Percentiles rank a stretch among this genome's conserved stretches.
These are phyloP conservation scores for Pseudogymnoascus sp. DNA, from an alignment of 2,329 filamentous ascomycete species.

Conservation along the genomic window DNA sequence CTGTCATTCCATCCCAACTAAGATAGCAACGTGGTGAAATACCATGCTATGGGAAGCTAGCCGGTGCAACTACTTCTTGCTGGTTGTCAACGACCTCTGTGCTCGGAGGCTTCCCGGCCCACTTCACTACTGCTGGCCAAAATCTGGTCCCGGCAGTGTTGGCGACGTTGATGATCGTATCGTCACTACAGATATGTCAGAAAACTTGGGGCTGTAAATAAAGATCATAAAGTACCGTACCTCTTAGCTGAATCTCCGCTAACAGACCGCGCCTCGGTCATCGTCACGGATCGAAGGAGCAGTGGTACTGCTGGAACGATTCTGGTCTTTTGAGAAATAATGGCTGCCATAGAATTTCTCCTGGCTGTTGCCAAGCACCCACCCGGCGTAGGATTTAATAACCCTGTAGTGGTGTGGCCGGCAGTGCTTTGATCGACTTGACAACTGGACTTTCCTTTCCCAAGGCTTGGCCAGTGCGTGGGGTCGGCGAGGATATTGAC, in stretches of 20 bases:
- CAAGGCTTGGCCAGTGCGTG: slow-evolving; percentile 9
- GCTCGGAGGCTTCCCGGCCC: neutral
- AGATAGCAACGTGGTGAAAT: neutral
- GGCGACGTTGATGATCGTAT: neutral
- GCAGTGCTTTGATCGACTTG: neutral
- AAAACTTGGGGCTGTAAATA: neutral
- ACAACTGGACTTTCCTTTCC: neutral
- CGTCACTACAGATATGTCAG: neutral
- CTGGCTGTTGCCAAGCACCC: neutral
- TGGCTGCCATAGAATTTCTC: neutral
- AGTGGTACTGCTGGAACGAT: slow-evolving; percentile 1
- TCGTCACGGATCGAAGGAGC: neutral
- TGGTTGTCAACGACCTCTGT: neutral
- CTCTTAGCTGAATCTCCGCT: neutral
- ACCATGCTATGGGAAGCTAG: neutral
- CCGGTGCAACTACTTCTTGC: neutral
- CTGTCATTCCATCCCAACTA: neutral
- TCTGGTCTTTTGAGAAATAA: neutral
- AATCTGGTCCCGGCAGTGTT: neutral
- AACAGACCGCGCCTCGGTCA: neutral
- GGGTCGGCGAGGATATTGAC: slow-evolving; percentile 1
- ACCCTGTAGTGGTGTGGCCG: neutral
- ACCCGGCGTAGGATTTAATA: neutral
- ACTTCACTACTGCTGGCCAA: neutral
- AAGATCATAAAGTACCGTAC: neutral